A percentile compares a stretch with the other conserved stretches of the same genome.
Conservation (phyloP, 2,329 filamentous ascomycete species). For the Penicillium sp. region DNA sequence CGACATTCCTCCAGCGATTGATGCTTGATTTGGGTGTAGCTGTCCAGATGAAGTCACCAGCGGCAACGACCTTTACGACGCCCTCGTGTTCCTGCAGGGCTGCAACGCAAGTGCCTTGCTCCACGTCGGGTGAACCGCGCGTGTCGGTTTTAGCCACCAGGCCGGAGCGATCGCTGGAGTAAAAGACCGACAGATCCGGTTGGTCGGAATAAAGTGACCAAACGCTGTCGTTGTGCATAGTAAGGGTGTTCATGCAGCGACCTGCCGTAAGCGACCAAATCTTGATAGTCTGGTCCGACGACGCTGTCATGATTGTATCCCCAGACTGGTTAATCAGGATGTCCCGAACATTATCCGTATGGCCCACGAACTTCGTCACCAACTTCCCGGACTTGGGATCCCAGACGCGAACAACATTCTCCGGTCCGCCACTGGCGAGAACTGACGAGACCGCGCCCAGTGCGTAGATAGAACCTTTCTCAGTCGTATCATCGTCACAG, state of each 20-base stretch:
- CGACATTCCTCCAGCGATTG: slow-evolving; percentile 84
- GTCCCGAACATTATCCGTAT: slow-evolving; percentile 89
- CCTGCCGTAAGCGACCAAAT: slow-evolving; percentile 95
- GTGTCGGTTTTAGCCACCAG: slow-evolving; percentile 96
- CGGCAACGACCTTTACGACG: slow-evolving; percentile 56
- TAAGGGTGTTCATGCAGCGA: slow-evolving; percentile 94
- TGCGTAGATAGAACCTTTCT: slow-evolving; percentile 95
- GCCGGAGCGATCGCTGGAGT: slow-evolving; percentile 89
- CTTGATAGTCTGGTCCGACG: slow-evolving; percentile 95
- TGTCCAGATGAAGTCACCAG: slow-evolving; percentile 80
- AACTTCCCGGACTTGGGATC: slow-evolving; percentile 83
- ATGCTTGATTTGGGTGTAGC: slow-evolving; percentile 87
- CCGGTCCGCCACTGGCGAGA: slow-evolving; percentile 87
- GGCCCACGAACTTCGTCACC: slow-evolving; percentile 93
- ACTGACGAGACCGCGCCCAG: slow-evolving; percentile 75
- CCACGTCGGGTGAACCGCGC: slow-evolving; percentile 69
- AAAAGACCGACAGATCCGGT: slow-evolving; percentile 82
- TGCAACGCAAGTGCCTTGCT: slow-evolving; percentile 87
- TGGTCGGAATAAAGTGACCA: slow-evolving; percentile 93
- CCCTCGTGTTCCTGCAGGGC: slow-evolving; percentile 86
- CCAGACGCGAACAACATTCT: slow-evolving; percentile 89
- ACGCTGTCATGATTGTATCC: slow-evolving; percentile 89
- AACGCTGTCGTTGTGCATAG: slow-evolving; percentile 98
- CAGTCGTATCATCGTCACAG: slow-evolving; percentile 70
- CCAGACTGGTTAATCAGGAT: slow-evolving; percentile 86